phyloP scores from a whole-genome alignment of 371 early-diverging fungal species.

The Haplosporangium sp. region DNA sequence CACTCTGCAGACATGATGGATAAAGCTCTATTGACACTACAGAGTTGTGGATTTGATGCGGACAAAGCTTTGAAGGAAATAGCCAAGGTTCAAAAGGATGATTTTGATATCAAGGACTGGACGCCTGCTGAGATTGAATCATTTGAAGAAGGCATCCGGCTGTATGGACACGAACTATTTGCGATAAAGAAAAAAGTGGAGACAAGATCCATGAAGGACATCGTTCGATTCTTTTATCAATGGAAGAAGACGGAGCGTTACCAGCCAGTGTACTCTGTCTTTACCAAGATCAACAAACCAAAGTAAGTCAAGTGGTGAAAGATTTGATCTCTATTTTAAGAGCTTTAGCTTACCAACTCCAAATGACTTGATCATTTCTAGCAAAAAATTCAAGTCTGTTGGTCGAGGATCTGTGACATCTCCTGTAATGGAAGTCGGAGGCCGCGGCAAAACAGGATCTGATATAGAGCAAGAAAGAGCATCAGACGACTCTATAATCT shows the following conservation, averaged over 20 bases:
- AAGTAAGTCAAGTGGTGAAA: slow-evolving; percentile 56
- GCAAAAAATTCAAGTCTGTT: slow-evolving; percentile 63
- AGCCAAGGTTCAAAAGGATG: slow-evolving; percentile 59
- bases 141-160: slow-evolving; percentile 77
- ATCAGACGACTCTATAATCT: slow-evolving; percentile 42
- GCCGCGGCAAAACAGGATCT: slow-evolving; percentile 18
- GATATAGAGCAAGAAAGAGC: slow-evolving; percentile 31
- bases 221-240: slow-evolving; percentile 77
- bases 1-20: slow-evolving; percentile 73
- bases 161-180: slow-evolving; percentile 80
- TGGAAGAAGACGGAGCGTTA: slow-evolving; percentile 83
- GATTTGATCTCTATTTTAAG: too few species aligned
- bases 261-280: slow-evolving; percentile 75
- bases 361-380: slow-evolving; percentile 10
- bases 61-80: slow-evolving; percentile 68
- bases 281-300: slow-evolving; percentile 76
- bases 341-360: too few species aligned
- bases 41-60: slow-evolving; percentile 66
- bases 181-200: slow-evolving; percentile 67
- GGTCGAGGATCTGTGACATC: slow-evolving; percentile 39
- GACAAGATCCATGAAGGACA: slow-evolving; percentile 70
- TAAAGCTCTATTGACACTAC: slow-evolving; percentile 69
- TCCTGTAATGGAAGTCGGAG: slow-evolving; percentile 26
- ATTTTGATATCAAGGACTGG: slow-evolving; percentile 74
- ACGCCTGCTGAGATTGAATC: slow-evolving; percentile 64